Evolutionary conservation across 106 monocot genomes (phyloP).

Genomic region (Dactylorhiza incarnata): DNA sequence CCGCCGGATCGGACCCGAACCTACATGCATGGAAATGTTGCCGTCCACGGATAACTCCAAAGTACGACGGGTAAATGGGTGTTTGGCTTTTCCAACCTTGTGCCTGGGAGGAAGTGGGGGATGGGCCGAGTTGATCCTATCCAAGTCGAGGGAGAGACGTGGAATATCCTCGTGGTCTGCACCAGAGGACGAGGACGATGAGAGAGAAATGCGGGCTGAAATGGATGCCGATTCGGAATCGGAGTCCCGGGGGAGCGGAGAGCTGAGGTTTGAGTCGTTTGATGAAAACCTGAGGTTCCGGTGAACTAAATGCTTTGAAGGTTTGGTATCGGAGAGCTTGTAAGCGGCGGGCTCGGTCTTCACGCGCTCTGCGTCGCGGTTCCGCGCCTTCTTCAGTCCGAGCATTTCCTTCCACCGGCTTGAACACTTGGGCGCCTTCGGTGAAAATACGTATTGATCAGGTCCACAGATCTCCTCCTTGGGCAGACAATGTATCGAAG

Average conservation of each 20-base stretch:
- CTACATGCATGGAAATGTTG: background rate
- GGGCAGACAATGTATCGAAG: background rate
- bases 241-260: conserved; percentile 53
- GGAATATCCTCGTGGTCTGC: conserved; percentile 61
- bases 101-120: conserved; percentile 13
- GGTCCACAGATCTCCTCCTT: conserved; percentile 4
- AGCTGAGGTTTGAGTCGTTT: conserved; percentile 24
- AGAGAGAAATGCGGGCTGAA: conserved; percentile 54
- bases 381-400: conserved; percentile 30
- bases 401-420: conserved; percentile 75
- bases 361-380: conserved; percentile 10
- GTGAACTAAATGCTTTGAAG: conserved; percentile 35
- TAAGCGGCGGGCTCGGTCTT: background rate
- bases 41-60: background rate
- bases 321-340: conserved; percentile 14
- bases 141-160: conserved; percentile 73
- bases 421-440: conserved; percentile 78
- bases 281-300: conserved; percentile 21
- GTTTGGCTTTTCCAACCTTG: conserved; percentile 6
- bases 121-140: conserved; percentile 13
- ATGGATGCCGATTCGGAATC: conserved; percentile 44
- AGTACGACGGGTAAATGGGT: background rate
- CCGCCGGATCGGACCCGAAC: background rate
- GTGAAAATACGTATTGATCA: conserved; percentile 40
- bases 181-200: conserved; percentile 60